Base-by-base conservation (phyloP, 176 grass and related monocot species). In the Poa annua region DNA sequence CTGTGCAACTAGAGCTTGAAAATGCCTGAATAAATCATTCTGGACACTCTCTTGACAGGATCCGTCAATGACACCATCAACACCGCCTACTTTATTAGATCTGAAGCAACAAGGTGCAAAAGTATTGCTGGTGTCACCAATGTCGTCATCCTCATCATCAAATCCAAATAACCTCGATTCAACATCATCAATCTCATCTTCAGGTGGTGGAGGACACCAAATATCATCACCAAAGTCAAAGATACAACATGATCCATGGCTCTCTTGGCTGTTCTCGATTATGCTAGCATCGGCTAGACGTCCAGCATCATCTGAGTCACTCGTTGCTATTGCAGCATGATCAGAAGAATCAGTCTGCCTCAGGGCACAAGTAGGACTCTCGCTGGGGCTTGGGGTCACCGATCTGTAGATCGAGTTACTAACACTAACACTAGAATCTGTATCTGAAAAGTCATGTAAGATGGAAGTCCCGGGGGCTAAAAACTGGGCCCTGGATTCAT, bases 1-100 rank as follows among this genome's bases (percentile, higher is more conserved):
- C 71, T 98, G 95, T 8, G 86, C 88, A 59, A 98, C 88, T 62
- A 98, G 87, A 72, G 92, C 95, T 79, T 66, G 81, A 47, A 94
- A 94, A 85, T 94, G 90, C 69, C 78, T 80, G 60, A 84, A 33
- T 61, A 91, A 83, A 69, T 83, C 76, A 83, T 70, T 86, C 22
- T 51, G 87, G 59, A 89, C 65, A 72, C 59, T 59, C 56, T 80
- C 87, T 76, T 82, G 73, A 34, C 90, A 83, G 17, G 35, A 59
- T 75, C 82, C 91, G 56, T 64, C 57, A 73, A 34, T 25, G 3
- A 22, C 63, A 29, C 69, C 62, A 48, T 66, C 14, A 11, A 54
- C 35, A 66, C 29, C 71, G 60, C 20, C 59, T 54, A 53, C 17
- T 50, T 64, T 36, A 78, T 82, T 34, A 56, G 44, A 56, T 51